Conservation (phyloP, 768 basidiomycete genomes). For the Tylopilus subfusipes region DNA sequence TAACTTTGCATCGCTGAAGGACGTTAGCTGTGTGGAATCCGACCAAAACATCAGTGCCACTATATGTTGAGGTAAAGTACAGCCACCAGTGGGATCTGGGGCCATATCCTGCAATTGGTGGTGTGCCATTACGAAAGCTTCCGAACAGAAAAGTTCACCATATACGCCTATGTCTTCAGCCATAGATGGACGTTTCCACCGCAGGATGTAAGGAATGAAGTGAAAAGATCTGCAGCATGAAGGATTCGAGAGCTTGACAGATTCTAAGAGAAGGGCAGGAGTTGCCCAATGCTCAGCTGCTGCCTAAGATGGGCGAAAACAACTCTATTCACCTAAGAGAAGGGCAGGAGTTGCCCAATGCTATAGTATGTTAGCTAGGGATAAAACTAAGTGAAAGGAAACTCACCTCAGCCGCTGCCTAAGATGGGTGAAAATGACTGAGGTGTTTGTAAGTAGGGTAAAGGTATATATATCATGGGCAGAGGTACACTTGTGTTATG, state of each 20-base stretch:
- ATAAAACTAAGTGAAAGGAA: no score
- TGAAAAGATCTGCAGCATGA: neutral
- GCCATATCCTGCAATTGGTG: neutral
- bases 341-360: no score
- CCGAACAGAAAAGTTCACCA: neutral
- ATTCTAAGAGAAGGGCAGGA: no score
- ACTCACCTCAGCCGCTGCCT: no score
- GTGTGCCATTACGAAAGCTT: neutral
- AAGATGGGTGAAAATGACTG: no score
- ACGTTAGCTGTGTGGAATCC: neutral
- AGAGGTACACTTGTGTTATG: no score
- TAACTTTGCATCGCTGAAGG: neutral
- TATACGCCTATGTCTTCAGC: neutral
- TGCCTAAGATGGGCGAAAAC: no score
- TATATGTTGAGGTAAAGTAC: neutral
- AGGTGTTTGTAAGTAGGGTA: no score
- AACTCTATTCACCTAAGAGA: no score
- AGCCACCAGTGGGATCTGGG: neutral
- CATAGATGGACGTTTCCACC: neutral
- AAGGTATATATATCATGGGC: no score
- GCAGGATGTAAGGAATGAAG: neutral
- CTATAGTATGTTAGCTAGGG: no score
- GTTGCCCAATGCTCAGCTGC: no score
- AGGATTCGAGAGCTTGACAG: neutral
- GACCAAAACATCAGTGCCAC: conserved; percentile 1